Evolutionary conservation across 495 filamentous ascomycete species (phyloP), one percentile per base, ranked within the genome.

Genomic region (Talaromyces wortmannii): DNA sequence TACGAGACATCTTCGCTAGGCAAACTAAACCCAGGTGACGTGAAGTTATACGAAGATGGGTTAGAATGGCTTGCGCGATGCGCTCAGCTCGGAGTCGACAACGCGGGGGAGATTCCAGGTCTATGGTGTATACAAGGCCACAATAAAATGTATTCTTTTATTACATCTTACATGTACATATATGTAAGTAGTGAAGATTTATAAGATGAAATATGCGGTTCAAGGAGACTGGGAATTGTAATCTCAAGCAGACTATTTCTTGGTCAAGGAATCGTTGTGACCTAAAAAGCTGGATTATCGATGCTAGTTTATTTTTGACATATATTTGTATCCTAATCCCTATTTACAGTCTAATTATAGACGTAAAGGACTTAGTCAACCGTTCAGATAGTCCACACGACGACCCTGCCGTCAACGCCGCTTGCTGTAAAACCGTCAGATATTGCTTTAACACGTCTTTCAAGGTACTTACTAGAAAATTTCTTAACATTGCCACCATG

Each of bases 391-490:
- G 72, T 78, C 85, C 78, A 97, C 57, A 98, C 82, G 45, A 97
- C 95, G 55, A 97, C 78, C 71, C 95, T 85, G 52, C 94, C 94
- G 71, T 98, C 94, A 48, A 97, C 91, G 55, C 91, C 91, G 67
- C 88, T 96, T 50, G 90, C 88, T 92, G 61, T 59, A 12, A 64
- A 52, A 53, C 33, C 33, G 59, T 83, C 76, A 83, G 78, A 62
- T 53, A 29, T 10, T 40, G 57, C 59, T 8, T 13, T 56, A 36
- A 4, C 5, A 51, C 23, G 3, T 11, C 42, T 48, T 51, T 36
- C 42, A 57, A 16, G 50, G 10, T 55, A 81, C 89, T 86, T 80
- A 96, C 91, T 90, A 74, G 88, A 95, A 61, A 98, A 91, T 65
- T 90, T 92, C 40, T 65, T 78, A 30, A 97, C 83, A 33, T 66